Evolutionary conservation across 78 protist species (phyloP), one percentile per base, ranked within the genome.

Genomic region (Cavenderia fasciculata): DNA sequence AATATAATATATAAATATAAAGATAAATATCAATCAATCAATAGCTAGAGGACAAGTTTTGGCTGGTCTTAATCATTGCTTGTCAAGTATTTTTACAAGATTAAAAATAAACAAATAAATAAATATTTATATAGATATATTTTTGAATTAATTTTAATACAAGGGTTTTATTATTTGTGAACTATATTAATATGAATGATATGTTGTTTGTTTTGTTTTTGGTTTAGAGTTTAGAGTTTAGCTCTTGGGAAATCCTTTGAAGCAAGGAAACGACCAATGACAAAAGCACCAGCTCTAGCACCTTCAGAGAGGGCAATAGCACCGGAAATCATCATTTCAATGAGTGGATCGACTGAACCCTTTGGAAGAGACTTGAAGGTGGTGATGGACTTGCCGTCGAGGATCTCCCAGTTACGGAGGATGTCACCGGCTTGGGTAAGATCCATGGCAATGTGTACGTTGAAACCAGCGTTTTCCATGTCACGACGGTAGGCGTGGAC

Each of bases 261-360:
- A 61, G 68, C 65, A 4, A 79, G 18, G 76, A 79, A 79, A 27
- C 88, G 19, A 65, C 88, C 88, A 4, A 79, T 57, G 21, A 79
- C 88, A 46, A 79, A 79, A 29, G 87, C 87, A 77, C 87, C 87
- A 49, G 29, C 43, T 36, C 87, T 59, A 38, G 88, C 88, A 79
- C 88, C 88, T 66, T 79, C 88, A 14, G 88, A 79, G 2, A 79
- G 34, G 19, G 88, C 88, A 44, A 79, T 79, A 29, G 88, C 88
- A 65, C 88, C 88, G 11, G 76, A 65, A 52, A 79, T 79, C 88
- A 79, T 79, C 88, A 79, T 79, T 54, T 79, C 88, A 54, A 79
- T 79, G 40, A 76, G 62, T 52, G 88, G 75, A 54, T 79, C 88
- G 18, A 79, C 88, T 0, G 76, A 65, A 66, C 88, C 88, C 70